Percentiles rank a stretch among this genome's conserved stretches.
Conservation (phyloP, 257 asterid genomes). For the Solanum etuberosum region DNA sequence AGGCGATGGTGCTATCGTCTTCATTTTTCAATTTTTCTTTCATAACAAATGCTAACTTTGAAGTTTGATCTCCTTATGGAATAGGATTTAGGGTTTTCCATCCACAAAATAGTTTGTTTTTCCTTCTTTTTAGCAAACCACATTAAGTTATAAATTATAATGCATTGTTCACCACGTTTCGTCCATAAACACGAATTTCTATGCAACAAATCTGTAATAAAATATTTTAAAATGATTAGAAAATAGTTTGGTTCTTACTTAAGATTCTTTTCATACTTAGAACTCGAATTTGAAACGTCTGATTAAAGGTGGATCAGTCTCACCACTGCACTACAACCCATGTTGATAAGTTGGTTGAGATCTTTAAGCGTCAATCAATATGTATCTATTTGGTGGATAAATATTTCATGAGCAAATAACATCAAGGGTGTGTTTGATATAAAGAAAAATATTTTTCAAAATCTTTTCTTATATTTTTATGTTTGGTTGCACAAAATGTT, state of each 20-base stretch:
- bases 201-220: background rate
- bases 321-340: too few relatives aligned
- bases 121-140: background rate
- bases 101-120: background rate
- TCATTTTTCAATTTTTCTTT: background rate
- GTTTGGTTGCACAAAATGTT: background rate
- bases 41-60: background rate
- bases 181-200: background rate
- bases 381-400: background rate
- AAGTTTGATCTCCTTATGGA: background rate
- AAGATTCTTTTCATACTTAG: too few relatives aligned
- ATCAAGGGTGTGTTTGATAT: too few relatives aligned
- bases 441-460: too few relatives aligned
- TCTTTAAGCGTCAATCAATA: background rate
- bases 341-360: background rate
- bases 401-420: background rate
- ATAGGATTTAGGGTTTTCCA: background rate
- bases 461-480: too few relatives aligned
- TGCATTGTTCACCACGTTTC: background rate
- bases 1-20: background rate
- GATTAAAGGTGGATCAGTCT: too few relatives aligned
- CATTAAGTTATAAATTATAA: background rate
- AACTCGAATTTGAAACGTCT: too few relatives aligned
- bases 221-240: background rate
- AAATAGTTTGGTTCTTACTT: background rate